Evolutionary conservation across 371 early-diverging fungal genomes (phyloP).

Genomic region (Rhizopus arrhizus): DNA sequence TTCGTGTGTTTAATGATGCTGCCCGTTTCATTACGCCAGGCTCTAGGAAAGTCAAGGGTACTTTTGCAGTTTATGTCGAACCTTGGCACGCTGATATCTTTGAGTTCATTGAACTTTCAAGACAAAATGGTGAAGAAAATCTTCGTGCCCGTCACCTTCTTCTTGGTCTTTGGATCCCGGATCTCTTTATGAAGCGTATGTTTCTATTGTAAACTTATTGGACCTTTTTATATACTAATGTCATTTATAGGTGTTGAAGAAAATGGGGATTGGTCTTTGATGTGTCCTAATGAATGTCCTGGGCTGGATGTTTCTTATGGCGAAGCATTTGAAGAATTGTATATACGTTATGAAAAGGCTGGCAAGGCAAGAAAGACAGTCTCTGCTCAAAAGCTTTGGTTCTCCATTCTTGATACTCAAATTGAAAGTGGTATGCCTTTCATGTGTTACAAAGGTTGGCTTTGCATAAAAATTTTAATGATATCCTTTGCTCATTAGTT

Average conservation of each 20-base stretch:
- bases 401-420: constrained; percentile 96
- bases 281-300: constrained; percentile 97
- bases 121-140: constrained; percentile 99
- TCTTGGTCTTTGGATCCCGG: constrained; percentile 98
- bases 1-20: constrained; percentile 98
- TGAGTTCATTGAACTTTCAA: constrained; percentile 96
- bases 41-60: constrained; percentile 98
- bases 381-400: constrained; percentile 99
- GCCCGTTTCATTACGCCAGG: constrained; percentile 99
- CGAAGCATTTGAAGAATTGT: constrained; percentile 91
- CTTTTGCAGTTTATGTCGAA: constrained; percentile 98
- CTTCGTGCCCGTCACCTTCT: constrained; percentile 97
- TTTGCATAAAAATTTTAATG: too few relatives aligned
- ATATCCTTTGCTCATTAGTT: too few relatives aligned
- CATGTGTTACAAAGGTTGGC: constrained; percentile 92
- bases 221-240: too few relatives aligned
- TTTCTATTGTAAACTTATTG: neutral
- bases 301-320: constrained; percentile 95
- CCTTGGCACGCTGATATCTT: constrained; percentile 99
- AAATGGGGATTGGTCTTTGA: constrained; percentile 95
- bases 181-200: constrained; percentile 97
- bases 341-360: constrained; percentile 86
- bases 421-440: constrained; percentile 99
- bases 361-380: constrained; percentile 86
- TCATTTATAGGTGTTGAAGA: constrained; percentile 71